A percentile compares a stretch with the other conserved stretches of the same genome.
Evolutionary conservation across 1,284 basidiomycete species (phyloP).

Genomic region (Termitomyces sp.): DNA sequence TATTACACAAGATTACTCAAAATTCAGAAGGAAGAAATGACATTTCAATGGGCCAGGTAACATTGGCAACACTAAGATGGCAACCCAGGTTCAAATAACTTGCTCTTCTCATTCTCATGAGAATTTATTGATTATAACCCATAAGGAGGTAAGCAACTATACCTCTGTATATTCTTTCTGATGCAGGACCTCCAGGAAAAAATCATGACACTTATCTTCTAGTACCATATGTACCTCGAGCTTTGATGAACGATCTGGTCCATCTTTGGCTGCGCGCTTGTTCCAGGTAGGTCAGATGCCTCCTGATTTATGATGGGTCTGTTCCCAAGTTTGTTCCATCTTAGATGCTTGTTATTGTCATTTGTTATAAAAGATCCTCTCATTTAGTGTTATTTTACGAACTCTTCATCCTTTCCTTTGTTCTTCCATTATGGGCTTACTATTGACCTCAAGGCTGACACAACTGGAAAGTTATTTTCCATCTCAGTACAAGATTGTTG

Average conservation of each 20-base stretch:
- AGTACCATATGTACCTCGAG: background rate
- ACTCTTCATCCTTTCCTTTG: background rate
- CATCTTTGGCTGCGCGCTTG: background rate
- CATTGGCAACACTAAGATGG: conserved; percentile 7
- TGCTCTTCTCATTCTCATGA: too few species aligned
- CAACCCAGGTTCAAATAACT: conserved; percentile 15
- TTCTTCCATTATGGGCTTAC: conserved; percentile 8
- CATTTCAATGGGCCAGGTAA: conserved; percentile 37
- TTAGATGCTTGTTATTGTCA: conserved; percentile 2
- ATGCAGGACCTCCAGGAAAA: background rate
- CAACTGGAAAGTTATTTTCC: background rate
- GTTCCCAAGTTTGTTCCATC: conserved; percentile 12
- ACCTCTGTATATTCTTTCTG: background rate
- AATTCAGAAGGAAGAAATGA: conserved; percentile 49
- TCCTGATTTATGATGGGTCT: conserved; percentile 17
- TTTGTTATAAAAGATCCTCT: conserved; percentile 9
- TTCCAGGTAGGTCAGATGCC: conserved; percentile 13
- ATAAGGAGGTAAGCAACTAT: background rate
- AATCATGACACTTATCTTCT: background rate
- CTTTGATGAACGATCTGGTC: background rate
- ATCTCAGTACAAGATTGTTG: background rate
- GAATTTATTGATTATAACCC: background rate
- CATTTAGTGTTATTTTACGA: background rate
- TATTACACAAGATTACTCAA: conserved; percentile 52
- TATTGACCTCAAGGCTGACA: conserved; percentile 8